Conservation (phyloP, 2,329 filamentous ascomycete species). For the Chalaropsis thielavioides region DNA sequence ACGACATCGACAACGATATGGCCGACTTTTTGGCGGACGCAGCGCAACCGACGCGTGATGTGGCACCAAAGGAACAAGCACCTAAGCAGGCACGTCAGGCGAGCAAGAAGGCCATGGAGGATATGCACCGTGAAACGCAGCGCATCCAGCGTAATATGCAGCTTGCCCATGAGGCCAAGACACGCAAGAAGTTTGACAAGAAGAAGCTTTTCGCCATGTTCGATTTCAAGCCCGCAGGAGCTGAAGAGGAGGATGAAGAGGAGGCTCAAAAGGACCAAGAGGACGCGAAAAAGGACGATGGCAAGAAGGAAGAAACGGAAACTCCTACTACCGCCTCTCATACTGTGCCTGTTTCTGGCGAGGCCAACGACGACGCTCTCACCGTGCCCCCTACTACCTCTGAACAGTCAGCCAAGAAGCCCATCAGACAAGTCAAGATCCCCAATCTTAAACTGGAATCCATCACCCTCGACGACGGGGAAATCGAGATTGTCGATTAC, state of each 20-base stretch:
- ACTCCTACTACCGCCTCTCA: slow-evolving; percentile 17
- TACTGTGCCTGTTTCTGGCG: neutral
- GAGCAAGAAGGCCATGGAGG: slow-evolving; percentile 85
- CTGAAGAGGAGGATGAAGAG: slow-evolving; percentile 21
- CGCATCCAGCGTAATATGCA: slow-evolving; percentile 81
- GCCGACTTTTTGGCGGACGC: slow-evolving; percentile 21
- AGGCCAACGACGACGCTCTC: slow-evolving; percentile 23
- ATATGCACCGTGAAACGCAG: slow-evolving; percentile 92
- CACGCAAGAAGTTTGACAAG: slow-evolving; percentile 80
- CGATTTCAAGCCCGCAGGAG: slow-evolving; percentile 46
- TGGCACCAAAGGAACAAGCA: slow-evolving; percentile 51
- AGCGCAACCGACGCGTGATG: slow-evolving; percentile 38
- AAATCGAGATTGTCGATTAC: slow-evolving; percentile 49
- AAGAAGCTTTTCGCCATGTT: slow-evolving; percentile 71
- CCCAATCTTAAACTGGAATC: slow-evolving; percentile 21
- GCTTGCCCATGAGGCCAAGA: slow-evolving; percentile 75
- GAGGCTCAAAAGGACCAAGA: slow-evolving; percentile 20
- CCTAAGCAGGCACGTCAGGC: slow-evolving; percentile 65
- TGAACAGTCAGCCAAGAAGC: slow-evolving; percentile 18
- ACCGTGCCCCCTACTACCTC: slow-evolving; percentile 17
- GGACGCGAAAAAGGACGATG: neutral
- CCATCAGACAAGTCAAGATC: slow-evolving; percentile 22
- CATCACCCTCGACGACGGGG: slow-evolving; percentile 33
- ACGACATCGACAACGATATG: slow-evolving; percentile 38
- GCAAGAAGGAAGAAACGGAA: slow-evolving; percentile 3